Base-by-base conservation (phyloP, 768 basidiomycete genomes). In the Suillus weaverae region DNA sequence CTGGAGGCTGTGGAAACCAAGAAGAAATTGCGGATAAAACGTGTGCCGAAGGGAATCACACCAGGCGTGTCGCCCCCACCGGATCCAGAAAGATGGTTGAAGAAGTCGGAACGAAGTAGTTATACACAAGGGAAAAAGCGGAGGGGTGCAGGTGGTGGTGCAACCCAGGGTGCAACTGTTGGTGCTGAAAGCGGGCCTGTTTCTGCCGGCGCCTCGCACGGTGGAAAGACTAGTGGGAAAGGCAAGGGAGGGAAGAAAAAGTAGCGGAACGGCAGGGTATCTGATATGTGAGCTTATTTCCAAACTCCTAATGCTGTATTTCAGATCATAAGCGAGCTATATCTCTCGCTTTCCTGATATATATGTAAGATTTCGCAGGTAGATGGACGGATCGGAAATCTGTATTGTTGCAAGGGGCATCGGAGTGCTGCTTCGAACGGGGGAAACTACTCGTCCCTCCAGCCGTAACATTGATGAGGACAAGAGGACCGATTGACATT, bases 11-110 rank as follows among this genome's bases (percentile, higher is more conserved):
- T 72, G 66, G 84, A 81, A 77, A 66, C 68, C 36, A 71, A 66
- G 64, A 81, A 77, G 77, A 85, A 85, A 73, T 82, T 85, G 68
- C 83, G 89, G 64, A 84, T 76, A 76, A 84, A 85, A 67, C 87
- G 91, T 72, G 82, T 94, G 20, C 92, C 92, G 16, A 81, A 84
- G 62, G 89, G 89, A n/a, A 89, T 94, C 26, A 76, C 87, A 32
- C 89, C 87, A 20, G 92, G 92, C 22, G 86, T 91, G 14, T 92
- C 92, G 5, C 91, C 92, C 35, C 83, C 87, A 20, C 92, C 93
- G 38, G 92, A 94, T 77, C 91, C 92, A 32, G 92, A 94, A 74
- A 81, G 92, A 67, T 94, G 92, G 92, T 74, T 94, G 65, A 94
- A 94, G 85, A 94, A 92, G 80, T 90, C 86, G 61, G 91, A 93